A percentile compares a stretch with the other conserved stretches of the same genome.
These are phyloP conservation scores for Kernera saxatilis DNA, from an alignment of 345 rosid species.

Conservation along the genomic window DNA sequence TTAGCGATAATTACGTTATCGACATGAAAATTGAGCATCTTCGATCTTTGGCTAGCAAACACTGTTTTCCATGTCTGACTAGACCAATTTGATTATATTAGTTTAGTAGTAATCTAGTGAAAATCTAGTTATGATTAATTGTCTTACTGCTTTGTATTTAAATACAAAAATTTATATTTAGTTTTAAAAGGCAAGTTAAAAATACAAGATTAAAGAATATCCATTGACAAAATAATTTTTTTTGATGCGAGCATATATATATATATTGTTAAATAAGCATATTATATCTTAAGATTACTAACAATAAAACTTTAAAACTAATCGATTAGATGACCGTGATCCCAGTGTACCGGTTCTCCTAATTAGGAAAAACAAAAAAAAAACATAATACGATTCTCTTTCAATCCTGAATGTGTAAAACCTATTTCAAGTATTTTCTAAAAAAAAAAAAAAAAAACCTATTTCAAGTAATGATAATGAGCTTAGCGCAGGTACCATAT, in stretches of 20 bases:
- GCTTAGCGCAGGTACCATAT: conserved; percentile 1
- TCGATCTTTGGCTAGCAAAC: background rate
- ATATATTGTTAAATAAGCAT: background rate
- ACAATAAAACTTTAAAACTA: background rate
- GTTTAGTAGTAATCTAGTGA: background rate
- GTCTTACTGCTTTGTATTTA: background rate
- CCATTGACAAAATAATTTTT: background rate
- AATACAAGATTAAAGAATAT: background rate
- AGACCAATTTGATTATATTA: background rate
- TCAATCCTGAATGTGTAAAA: background rate
- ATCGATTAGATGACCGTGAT: background rate
- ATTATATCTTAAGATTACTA: background rate
- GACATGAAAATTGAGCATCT: background rate
- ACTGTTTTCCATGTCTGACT: background rate
- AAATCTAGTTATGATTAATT: background rate
- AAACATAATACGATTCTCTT: background rate
- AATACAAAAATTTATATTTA: background rate
- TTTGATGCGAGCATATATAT: too few species aligned
- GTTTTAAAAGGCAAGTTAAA: background rate
- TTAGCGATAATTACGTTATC: too few species aligned
- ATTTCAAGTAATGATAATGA: background rate
- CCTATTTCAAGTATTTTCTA: background rate
- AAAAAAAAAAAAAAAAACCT: too few species aligned
- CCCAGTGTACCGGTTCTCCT: background rate
- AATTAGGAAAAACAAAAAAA: too few species aligned